phyloP scores from a whole-genome alignment of 352 stramenopile genomes.

The Pythium plurisporium region DNA sequence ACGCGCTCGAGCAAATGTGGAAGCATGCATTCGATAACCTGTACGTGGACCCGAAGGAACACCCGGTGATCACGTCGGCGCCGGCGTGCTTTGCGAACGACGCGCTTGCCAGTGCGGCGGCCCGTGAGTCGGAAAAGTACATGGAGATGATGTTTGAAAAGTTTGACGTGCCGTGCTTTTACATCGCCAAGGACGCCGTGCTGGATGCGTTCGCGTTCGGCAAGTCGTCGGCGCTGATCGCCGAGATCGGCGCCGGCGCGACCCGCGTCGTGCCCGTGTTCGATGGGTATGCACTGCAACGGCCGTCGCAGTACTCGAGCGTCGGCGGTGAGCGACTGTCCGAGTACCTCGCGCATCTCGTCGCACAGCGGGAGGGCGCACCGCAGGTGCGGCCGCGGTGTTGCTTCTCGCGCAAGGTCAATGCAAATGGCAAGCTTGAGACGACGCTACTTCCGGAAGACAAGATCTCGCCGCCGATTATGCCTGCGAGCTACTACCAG shows the following conservation, averaged over 20 bases:
- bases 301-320: slow-evolving; percentile 64
- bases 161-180: slow-evolving; percentile 87
- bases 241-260: slow-evolving; percentile 82
- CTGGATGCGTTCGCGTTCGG: slow-evolving; percentile 91
- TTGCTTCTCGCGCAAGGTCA: slow-evolving; percentile 57
- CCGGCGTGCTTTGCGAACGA: slow-evolving; percentile 76
- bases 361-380: slow-evolving; percentile 33
- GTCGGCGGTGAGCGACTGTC: slow-evolving; percentile 71
- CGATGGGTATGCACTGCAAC: slow-evolving; percentile 86
- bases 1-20: slow-evolving; percentile 86
- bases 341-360: slow-evolving; percentile 68
- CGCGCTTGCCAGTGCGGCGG: slow-evolving; percentile 46
- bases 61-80: slow-evolving; percentile 74
- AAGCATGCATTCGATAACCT: slow-evolving; percentile 66
- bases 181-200: slow-evolving; percentile 87
- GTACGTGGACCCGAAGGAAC: slow-evolving; percentile 55
- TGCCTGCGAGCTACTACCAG: slow-evolving; percentile 68
- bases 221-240: slow-evolving; percentile 80
- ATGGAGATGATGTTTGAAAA: slow-evolving; percentile 92
- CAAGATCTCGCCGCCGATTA: slow-evolving; percentile 36
- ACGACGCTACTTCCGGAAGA: slow-evolving; percentile 36
- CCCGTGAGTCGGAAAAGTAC: slow-evolving; percentile 72
- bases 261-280: slow-evolving; percentile 88
- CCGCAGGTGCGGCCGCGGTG: slow-evolving; percentile 53
- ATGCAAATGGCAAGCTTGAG: slow-evolving; percentile 51